Conservation (phyloP, 2,329 filamentous ascomycete genomes). For the Fusarium sulawesiense region DNA sequence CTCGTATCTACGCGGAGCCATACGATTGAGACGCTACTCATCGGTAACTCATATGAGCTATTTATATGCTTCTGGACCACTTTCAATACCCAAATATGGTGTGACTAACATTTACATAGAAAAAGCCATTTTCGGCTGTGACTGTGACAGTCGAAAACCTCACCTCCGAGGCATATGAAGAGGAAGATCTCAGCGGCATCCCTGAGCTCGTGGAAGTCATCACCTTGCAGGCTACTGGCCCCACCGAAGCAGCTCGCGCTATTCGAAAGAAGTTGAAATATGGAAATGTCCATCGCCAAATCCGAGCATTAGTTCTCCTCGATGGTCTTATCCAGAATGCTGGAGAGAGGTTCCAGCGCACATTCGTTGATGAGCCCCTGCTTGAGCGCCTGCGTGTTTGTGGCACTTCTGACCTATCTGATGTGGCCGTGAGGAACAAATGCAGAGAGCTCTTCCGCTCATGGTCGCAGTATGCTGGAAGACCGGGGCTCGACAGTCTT, state of each 20-base stretch:
- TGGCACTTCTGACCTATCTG: constrained; percentile 85
- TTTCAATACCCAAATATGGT: background rate
- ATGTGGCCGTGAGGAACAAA: constrained; percentile 87
- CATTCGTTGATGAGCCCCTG: constrained; percentile 89
- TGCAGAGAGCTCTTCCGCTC: constrained; percentile 86
- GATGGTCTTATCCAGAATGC: constrained; percentile 97
- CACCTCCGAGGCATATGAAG: constrained; percentile 88
- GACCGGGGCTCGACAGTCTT: constrained; percentile 82
- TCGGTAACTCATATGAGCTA: constrained; percentile 21
- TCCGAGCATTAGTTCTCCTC: constrained; percentile 87
- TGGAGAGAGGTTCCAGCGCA: constrained; percentile 84
- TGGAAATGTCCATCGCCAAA: constrained; percentile 90
- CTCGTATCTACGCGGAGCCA: background rate
- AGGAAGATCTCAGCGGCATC: constrained; percentile 91
- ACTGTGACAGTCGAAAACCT: constrained; percentile 92
- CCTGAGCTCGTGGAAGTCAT: constrained; percentile 95
- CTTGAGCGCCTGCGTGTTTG: constrained; percentile 91
- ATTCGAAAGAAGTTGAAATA: constrained; percentile 99
- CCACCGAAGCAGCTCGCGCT: constrained; percentile 88
- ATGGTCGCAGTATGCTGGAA: constrained; percentile 89
- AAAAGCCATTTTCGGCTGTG: constrained; percentile 91
- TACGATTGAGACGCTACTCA: background rate
- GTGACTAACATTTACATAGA: constrained; percentile 39
- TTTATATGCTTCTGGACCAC: constrained; percentile 15
- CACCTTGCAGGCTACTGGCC: constrained; percentile 86